A percentile compares a stretch with the other conserved stretches of the same genome.
Conservation (phyloP, 768 basidiomycete genomes). For the Tephrocybe rancida region DNA sequence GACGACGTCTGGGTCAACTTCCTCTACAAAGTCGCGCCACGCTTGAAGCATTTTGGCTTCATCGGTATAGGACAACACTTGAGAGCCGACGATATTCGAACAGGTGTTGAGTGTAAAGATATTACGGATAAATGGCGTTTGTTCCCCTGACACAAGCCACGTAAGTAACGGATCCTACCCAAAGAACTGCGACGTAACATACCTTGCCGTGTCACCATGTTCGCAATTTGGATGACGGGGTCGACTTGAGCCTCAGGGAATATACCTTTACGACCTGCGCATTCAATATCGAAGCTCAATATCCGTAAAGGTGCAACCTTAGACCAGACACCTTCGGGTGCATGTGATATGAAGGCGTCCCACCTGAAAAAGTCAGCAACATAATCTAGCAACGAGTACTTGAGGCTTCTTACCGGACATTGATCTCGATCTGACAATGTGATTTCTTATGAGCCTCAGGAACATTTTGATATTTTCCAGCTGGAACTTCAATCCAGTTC, state of each 20-base stretch:
- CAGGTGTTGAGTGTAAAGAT: constrained; percentile 96
- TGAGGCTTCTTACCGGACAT: constrained; percentile 54
- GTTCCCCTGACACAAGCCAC: constrained; percentile 62
- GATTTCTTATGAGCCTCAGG: constrained; percentile 63
- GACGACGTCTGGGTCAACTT: constrained; percentile 93
- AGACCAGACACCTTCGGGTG: constrained; percentile 91
- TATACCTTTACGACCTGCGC: constrained; percentile 95
- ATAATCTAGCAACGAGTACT: background rate
- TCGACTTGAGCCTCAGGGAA: constrained; percentile 91
- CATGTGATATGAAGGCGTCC: constrained; percentile 84
- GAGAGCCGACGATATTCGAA: constrained; percentile 95
- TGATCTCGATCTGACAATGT: constrained; percentile 88
- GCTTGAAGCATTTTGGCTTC: constrained; percentile 73
- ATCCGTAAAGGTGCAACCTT: constrained; percentile 91
- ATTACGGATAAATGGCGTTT: constrained; percentile 93
- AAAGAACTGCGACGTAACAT: constrained; percentile 9
- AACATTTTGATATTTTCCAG: constrained; percentile 76
- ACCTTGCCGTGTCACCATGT: constrained; percentile 99
- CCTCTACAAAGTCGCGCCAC: constrained; percentile 91
- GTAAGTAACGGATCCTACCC: constrained; percentile 5
- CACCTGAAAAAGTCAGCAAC: constrained; percentile 50
- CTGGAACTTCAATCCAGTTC: constrained; percentile 97
- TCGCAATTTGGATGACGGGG: constrained; percentile 98
- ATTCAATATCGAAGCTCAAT: constrained; percentile 98
- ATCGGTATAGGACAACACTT: constrained; percentile 82